Base-by-base conservation (phyloP, 768 basidiomycete species). In the Agaricus subrufescens region DNA sequence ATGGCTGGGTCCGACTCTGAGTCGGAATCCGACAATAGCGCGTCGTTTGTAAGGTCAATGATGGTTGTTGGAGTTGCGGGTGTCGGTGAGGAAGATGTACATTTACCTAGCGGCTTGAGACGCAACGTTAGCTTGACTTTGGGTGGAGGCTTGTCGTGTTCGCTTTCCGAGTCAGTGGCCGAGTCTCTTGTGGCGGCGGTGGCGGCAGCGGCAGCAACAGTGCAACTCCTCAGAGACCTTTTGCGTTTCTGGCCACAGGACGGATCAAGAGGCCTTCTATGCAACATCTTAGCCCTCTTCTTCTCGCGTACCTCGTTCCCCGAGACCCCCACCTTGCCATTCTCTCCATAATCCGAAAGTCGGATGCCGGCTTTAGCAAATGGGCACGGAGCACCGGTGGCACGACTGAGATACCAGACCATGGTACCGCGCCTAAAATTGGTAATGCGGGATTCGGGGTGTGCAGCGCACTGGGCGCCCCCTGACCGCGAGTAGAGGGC, bases 331-430 rank as follows among this genome's bases (percentile, higher is more conserved):
- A 54, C 25, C 62, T 70, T 80, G 34, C 79, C 78, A 56, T 75
- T 73, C 65, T 83, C 80, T 19, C 73, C 74, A 66, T 87, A 88
- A 45, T 89, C 83, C 66, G 80, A 86, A 3, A 89, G 77, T 38
- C 83, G 76, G 49, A 91, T 86, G n/a, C 87, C 87, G 1, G 80
- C 85, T 56, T 83, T 76, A 4, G 85, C 73, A 66, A 91, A 91
- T 4, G 89, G 89, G 69, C 89, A 91, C 0, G 85, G 82, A 5
- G 84, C 79, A 49, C 89, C 89, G 8, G 87, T 83, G 15, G 86
- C 86, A 61, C 82, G 80, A 66, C 83, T 84, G 57, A 91, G 76
- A 67, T 90, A 91, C 87, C 87, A 91, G 14, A 91, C 87, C 64
- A 82, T 81, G 44, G 89, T 91, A 30, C 89, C 89, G 37, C 84